These are phyloP conservation scores for Linaria vulgaris DNA, from an alignment of 257 asterid species.

Conservation along the genomic window DNA sequence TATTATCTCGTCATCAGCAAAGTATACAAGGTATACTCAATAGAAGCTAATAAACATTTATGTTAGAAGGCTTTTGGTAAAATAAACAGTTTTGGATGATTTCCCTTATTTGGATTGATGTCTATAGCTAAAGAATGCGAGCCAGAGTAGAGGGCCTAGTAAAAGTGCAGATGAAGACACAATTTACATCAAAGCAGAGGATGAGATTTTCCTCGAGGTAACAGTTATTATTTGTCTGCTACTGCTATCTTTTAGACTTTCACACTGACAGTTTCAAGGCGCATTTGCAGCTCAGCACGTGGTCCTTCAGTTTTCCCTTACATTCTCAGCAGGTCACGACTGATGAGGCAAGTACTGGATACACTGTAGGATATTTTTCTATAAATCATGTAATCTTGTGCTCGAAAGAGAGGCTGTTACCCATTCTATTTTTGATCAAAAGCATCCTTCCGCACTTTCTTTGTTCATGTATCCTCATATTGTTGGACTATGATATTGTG, in stretches of 20 bases:
- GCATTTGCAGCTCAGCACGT: constrained; percentile 75
- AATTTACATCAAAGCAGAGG: constrained; percentile 72
- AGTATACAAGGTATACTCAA: constrained; percentile 65
- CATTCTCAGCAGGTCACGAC: constrained; percentile 54
- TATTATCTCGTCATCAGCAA: constrained; percentile 69
- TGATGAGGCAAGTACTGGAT: constrained; percentile 55
- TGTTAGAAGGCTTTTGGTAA: neutral
- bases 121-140: constrained; percentile 63
- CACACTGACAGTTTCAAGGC: constrained; percentile 21
- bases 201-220: constrained; percentile 73
- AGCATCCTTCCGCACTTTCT: no score
- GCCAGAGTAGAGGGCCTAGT: constrained; percentile 31
- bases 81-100: constrained; percentile 8
- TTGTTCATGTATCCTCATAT: no score
- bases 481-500: neutral
- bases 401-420: no score
- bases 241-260: constrained; percentile 12
- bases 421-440: no score
- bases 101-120: constrained; percentile 16
- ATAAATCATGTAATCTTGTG: neutral
- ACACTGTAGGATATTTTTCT: constrained; percentile 1
- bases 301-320: constrained; percentile 82
- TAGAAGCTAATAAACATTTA: neutral
- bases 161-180: constrained; percentile 48
- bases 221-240: constrained; percentile 2